Percentiles rank a stretch among this genome's conserved stretches.
Conservation (phyloP, 2,329 filamentous ascomycete species). For the Calonectria hongkongensis region DNA sequence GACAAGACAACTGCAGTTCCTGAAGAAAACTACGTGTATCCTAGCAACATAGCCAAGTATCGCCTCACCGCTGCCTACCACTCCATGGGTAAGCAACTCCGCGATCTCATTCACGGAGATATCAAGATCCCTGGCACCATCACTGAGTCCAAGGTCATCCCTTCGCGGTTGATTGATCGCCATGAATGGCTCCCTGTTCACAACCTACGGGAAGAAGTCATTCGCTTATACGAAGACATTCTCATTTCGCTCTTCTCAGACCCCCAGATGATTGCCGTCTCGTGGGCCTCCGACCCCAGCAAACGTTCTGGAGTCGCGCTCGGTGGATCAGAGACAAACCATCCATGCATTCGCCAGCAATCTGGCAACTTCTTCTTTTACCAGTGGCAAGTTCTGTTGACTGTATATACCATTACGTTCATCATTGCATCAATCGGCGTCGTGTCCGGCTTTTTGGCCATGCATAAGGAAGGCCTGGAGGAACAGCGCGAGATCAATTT, state of each 20-base stretch:
- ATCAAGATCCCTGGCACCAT: constrained; percentile 39
- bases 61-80: constrained; percentile 46
- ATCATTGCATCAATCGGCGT: constrained; percentile 39
- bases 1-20: constrained; percentile 42
- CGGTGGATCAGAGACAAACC: constrained; percentile 37
- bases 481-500: constrained; percentile 47
- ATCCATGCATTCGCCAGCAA: constrained; percentile 40
- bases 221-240: constrained; percentile 44
- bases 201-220: constrained; percentile 34
- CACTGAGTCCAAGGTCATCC: constrained; percentile 33
- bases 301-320: constrained; percentile 36
- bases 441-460: constrained; percentile 40
- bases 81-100: constrained; percentile 38
- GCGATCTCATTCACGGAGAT: constrained; percentile 38
- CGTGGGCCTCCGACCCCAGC: constrained; percentile 43
- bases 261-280: constrained; percentile 46
- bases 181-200: constrained; percentile 41
- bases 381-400: constrained; percentile 36
- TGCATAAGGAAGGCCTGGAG: constrained; percentile 42
- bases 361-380: constrained; percentile 44
- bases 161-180: constrained; percentile 44
- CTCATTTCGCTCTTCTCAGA: constrained; percentile 48
- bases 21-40: constrained; percentile 45
- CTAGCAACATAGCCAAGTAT: constrained; percentile 23
- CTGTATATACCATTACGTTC: constrained; percentile 41